Conservation (phyloP, 257 asterid species). For the Paraleonurus japonicus region DNA sequence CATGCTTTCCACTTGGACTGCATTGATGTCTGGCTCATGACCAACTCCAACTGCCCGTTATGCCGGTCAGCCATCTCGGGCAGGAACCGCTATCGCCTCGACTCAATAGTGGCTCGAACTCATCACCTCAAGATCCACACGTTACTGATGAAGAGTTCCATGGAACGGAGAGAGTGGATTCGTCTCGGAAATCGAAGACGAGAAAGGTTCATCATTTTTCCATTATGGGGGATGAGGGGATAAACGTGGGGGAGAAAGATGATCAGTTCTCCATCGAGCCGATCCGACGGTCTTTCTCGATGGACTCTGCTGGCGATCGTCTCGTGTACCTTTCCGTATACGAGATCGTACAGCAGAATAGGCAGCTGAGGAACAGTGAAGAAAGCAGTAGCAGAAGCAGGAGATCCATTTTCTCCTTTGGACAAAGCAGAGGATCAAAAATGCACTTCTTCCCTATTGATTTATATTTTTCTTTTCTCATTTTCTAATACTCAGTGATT, state of each 20-base stretch:
- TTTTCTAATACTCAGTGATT: background rate
- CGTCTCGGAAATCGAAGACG: conserved; percentile 35
- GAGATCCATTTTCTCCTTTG: conserved; percentile 68
- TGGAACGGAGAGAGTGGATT: conserved; percentile 28
- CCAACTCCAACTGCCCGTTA: conserved; percentile 72
- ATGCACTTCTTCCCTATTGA: conserved; percentile 58
- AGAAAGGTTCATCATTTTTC: conserved; percentile 55
- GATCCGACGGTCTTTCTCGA: conserved; percentile 79
- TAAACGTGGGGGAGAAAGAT: conserved; percentile 48
- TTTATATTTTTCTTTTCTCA: background rate
- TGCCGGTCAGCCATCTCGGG: conserved; percentile 77
- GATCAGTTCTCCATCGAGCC: conserved; percentile 58
- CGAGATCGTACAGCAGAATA: conserved; percentile 47
- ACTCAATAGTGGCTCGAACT: conserved; percentile 52
- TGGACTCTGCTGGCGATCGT: conserved; percentile 78
- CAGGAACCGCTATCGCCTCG: conserved; percentile 30
- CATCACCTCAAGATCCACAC: conserved; percentile 68
- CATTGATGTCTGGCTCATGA: conserved; percentile 74
- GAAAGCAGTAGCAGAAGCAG: conserved; percentile 64
- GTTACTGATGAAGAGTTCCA: conserved; percentile 40
- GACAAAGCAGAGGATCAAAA: conserved; percentile 63
- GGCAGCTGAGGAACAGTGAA: conserved; percentile 37
- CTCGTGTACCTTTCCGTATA: conserved; percentile 56
- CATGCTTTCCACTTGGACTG: conserved; percentile 84
- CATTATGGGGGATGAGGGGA: conserved; percentile 83